Conservation (phyloP, 2,329 filamentous ascomycete species). For the Ambrosiella xylebori region DNA sequence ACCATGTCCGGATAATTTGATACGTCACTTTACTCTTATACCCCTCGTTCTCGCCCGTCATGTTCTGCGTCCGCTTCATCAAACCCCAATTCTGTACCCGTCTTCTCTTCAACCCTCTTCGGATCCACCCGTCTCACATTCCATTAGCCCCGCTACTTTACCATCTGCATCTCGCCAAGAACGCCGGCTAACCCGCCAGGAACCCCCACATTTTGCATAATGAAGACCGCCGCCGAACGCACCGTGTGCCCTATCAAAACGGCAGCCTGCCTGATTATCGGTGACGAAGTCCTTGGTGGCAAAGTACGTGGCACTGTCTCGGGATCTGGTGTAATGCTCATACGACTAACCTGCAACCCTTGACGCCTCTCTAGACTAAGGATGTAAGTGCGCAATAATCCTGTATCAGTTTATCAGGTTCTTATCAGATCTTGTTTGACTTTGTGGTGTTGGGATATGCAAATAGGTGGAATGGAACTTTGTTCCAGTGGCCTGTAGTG, state of each 20-base stretch:
- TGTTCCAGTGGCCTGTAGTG: neutral
- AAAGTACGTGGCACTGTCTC: constrained; percentile 42
- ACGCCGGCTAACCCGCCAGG: neutral
- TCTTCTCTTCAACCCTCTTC: neutral
- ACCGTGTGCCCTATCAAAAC: constrained; percentile 61
- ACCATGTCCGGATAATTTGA: neutral
- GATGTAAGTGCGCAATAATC: constrained; percentile 6
- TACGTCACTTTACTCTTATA: neutral
- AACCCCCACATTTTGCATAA: constrained; percentile 17
- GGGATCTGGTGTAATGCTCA: neutral
- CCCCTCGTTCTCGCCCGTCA: neutral
- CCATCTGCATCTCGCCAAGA: neutral
- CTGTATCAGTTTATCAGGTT: neutral
- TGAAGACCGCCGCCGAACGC: constrained; percentile 32
- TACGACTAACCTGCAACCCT: neutral
- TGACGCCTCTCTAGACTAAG: constrained; percentile 4
- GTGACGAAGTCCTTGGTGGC: constrained; percentile 89
- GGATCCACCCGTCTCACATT: neutral
- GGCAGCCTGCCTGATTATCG: constrained; percentile 84
- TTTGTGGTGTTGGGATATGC: too few species aligned
- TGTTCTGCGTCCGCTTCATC: neutral
- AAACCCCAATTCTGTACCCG: neutral
- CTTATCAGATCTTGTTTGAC: too few species aligned
- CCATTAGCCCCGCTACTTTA: neutral
- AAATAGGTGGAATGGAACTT: too few species aligned